A percentile compares a stretch with the other conserved stretches of the same genome.
Evolutionary conservation across 2,329 filamentous ascomycete species (phyloP).

Genomic region (Microsporum audouinii): DNA sequence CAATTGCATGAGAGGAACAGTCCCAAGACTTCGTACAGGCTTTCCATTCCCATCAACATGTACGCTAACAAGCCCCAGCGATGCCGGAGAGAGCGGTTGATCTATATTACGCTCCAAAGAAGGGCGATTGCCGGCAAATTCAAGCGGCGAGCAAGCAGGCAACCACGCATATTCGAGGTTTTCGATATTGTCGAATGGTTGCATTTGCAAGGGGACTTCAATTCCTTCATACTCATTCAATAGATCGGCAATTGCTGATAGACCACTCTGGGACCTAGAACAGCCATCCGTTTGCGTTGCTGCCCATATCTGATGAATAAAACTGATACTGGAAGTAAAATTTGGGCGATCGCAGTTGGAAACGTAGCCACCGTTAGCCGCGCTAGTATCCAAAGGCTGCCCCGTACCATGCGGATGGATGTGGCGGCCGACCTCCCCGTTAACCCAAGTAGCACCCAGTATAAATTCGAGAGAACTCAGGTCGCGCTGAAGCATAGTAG

Average conservation of each 20-base stretch:
- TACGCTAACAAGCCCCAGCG: slow-evolving; percentile 25
- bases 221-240: slow-evolving; percentile 28
- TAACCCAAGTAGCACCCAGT: slow-evolving; percentile 24
- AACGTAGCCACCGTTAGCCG: background rate
- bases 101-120: slow-evolving; percentile 11
- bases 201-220: slow-evolving; percentile 16
- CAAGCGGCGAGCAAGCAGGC: slow-evolving; percentile 25
- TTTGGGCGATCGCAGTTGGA: slow-evolving; percentile 13
- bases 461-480: slow-evolving; percentile 22
- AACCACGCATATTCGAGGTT: slow-evolving; percentile 22
- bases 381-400: background rate
- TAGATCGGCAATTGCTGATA: slow-evolving; percentile 22
- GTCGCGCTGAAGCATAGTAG: slow-evolving; percentile 19
- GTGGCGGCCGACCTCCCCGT: slow-evolving; percentile 11
- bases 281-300: slow-evolving; percentile 19
- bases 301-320: slow-evolving; percentile 12
- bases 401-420: slow-evolving; percentile 12
- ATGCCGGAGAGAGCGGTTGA: slow-evolving; percentile 16
- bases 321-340: slow-evolving; percentile 4
- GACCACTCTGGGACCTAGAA: slow-evolving; percentile 22
- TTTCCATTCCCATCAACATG: slow-evolving; percentile 17
- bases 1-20: slow-evolving; percentile 28
- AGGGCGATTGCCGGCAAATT: slow-evolving; percentile 17
- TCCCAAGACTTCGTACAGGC: slow-evolving; percentile 15
- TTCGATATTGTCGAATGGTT: slow-evolving; percentile 13